Evolutionary conservation across 768 basidiomycete genomes (phyloP).

Genomic region (Cystobasidium onofrii): DNA sequence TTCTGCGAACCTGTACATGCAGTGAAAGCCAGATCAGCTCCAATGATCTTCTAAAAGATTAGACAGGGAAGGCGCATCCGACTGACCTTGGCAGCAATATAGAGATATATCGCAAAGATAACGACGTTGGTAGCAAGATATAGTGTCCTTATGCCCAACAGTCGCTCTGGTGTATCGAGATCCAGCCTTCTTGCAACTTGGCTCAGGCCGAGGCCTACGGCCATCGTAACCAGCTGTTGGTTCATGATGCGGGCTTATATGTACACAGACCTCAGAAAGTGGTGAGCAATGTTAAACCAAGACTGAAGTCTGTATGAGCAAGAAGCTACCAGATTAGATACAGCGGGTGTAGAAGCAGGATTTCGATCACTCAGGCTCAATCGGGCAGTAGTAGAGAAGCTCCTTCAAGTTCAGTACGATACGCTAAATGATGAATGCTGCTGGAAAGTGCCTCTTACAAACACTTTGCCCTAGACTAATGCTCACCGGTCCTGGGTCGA

Average conservation of each 20-base stretch:
- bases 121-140: conserved; percentile 69
- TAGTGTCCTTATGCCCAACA: conserved; percentile 71
- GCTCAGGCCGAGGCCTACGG: conserved; percentile 17
- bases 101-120: conserved; percentile 70
- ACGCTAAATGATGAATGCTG: no score
- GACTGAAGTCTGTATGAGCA: no score
- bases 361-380: no score
- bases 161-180: conserved; percentile 53
- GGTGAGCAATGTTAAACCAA: no score
- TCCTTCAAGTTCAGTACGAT: no score
- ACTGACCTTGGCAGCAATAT: conserved; percentile 60
- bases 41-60: not conserved
- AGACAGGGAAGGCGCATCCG: not conserved
- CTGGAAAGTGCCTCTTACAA: no score
- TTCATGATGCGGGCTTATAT: conserved; percentile 8
- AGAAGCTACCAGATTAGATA: no score
- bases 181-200: conserved; percentile 14
- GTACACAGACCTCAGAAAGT: no score
- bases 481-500: no score
- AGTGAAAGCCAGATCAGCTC: not conserved
- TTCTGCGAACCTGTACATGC: conserved; percentile 65
- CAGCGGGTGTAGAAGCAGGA: no score
- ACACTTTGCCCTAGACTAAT: no score
- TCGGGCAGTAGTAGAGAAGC: no score
- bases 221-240: conserved; percentile 6